A percentile compares a stretch with the other conserved stretches of the same genome.
Evolutionary conservation across 2,329 filamentous ascomycete species (phyloP).

Genomic region (Alternaria ethzedia): DNA sequence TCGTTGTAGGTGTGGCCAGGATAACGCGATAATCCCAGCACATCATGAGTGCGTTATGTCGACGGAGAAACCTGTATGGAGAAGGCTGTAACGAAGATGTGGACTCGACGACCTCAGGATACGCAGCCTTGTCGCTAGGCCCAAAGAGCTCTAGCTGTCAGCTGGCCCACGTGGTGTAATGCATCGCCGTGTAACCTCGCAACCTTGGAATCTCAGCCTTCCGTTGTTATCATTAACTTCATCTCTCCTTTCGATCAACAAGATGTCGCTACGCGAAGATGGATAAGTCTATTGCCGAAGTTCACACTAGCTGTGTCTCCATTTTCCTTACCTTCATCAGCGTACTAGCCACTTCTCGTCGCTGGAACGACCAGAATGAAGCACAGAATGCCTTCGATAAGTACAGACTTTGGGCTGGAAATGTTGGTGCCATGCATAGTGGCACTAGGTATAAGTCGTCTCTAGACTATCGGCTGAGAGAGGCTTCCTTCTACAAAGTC

Average conservation of each 20-base stretch:
- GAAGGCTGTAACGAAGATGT: not conserved
- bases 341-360: not conserved
- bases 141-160: not conserved
- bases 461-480: not conserved
- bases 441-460: not conserved
- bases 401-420: not conserved
- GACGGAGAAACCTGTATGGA: rapidly evolving
- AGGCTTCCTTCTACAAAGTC: not conserved
- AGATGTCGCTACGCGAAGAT: not conserved
- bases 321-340: not conserved
- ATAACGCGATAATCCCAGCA: too few species aligned
- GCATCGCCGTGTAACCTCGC: too few species aligned
- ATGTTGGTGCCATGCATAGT: not conserved
- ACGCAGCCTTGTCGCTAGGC: not conserved
- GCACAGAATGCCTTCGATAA: not conserved
- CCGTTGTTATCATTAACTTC: too few species aligned
- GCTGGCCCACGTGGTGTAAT: not conserved
- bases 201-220: too few species aligned
- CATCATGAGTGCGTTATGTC: too few species aligned
- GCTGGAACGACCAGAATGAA: rapidly evolving
- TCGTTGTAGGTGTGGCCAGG: rapidly evolving
- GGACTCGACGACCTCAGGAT: too few species aligned
- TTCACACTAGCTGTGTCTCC: not conserved
- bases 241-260: rapidly evolving
- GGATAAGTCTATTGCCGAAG: not conserved